Base-by-base conservation (phyloP, 75 land plant species). In the Cunninghamia lanceolata region DNA sequence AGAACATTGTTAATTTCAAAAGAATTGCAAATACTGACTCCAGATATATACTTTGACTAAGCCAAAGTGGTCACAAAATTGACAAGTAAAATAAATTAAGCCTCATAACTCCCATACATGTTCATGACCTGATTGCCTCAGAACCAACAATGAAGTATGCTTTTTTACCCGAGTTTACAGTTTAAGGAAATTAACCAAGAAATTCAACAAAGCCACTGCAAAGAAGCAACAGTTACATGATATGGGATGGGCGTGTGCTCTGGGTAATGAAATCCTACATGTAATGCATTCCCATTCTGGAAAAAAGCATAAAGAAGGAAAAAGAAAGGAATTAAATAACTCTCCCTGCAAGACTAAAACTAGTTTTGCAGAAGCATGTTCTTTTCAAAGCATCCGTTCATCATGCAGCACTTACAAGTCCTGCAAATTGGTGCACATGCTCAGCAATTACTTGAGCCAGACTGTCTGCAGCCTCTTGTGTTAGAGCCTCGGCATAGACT, bases 401-500 rank as follows among this genome's bases (percentile, higher is more conserved):
- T 80, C 50, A 45, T 25, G 42, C 10, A 45, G 50, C 14, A 13
- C 82, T 80, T 9, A 43, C 46, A 84, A 84, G 82, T 28, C 95
- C 93, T n/a, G 94, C 94, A 85, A 93, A 91, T 25, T 84, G 88
- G 77, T 93, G 90, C 14, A 98, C 99, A 59, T 92, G 90, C 45
- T 82, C 78, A 2, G 92, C 94, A 38, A 98, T 94, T 79, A 93
- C 91, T 34, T 85, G 85, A 15, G 96, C 99, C 34, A 98, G 85
- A 35, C 47, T 34, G 53, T 98, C 97, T 83, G 99, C 98, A 84
- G 89, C 93, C 59, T 91, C 94, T 84, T 98, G 98, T 79, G 98
- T 90, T 14, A 87, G 82, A 68, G 97, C 99, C 87, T 98, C 99
- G 4, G 99, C 99, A 90, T 98, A 98, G 1, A 98, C 94, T 35